Evolutionary conservation across 2,329 filamentous ascomycete species (phyloP).

Genomic region (Fusarium falciforme): DNA sequence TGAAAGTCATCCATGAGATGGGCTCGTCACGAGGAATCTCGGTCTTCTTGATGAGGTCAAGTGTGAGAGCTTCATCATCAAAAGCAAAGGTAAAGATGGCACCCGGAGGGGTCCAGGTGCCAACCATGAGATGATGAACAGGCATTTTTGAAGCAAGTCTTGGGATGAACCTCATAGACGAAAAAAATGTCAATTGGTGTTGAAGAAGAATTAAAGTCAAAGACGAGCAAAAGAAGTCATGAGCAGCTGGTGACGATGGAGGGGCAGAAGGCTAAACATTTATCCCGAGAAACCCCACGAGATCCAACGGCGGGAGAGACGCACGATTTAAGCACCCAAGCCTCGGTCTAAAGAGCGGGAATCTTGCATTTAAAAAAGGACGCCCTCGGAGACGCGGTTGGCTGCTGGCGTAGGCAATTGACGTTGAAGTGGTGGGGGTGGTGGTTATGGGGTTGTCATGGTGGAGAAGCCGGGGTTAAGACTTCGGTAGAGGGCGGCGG

Average conservation of each 20-base stretch:
- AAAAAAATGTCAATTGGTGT: neutral
- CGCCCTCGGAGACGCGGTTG: neutral
- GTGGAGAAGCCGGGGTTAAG: conserved; percentile 20
- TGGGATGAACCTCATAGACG: conserved; percentile 5
- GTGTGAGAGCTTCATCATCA: conserved; percentile 81
- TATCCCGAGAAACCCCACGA: conserved; percentile 37
- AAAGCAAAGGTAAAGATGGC: conserved; percentile 92
- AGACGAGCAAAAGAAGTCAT: neutral
- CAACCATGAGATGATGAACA: conserved; percentile 88
- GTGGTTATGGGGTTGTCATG: conserved; percentile 13
- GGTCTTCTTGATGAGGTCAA: conserved; percentile 83
- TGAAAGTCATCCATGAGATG: conserved; percentile 94
- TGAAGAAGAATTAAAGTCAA: neutral
- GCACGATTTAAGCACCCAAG: neutral
- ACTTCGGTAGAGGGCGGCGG: conserved; percentile 36
- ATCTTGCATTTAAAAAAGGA: neutral
- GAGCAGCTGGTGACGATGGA: conserved; percentile 12
- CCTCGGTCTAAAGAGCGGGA: neutral
- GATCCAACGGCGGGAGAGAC: neutral
- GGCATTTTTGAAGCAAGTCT: conserved; percentile 67
- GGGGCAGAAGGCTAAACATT: conserved; percentile 42
- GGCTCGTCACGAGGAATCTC: conserved; percentile 85
- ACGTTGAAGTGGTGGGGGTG: conserved; percentile 9
- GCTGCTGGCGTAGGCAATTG: neutral
- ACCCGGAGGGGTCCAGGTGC: conserved; percentile 90